Percentiles rank a stretch among this genome's conserved stretches.
Evolutionary conservation across 495 filamentous ascomycete species (phyloP).

Genomic region (Hypoxylon lienhwacheense): DNA sequence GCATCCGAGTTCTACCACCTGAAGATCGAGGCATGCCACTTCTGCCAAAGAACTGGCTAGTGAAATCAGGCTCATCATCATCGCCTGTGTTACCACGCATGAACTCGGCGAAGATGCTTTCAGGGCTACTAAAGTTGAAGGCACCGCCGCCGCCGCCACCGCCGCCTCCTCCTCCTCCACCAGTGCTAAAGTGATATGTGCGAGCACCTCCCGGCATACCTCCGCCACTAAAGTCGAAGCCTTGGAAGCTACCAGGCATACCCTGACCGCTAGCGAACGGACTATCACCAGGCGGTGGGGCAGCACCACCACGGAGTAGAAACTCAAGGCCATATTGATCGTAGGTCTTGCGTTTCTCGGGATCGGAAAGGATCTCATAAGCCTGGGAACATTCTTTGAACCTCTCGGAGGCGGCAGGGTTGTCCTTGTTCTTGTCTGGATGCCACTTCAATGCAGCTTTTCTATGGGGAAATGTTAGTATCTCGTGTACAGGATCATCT

Average conservation of each 20-base stretch:
- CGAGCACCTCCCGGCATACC: conserved; percentile 53
- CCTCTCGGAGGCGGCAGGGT: conserved; percentile 77
- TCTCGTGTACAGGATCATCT: background rate
- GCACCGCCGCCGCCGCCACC: conserved; percentile 48
- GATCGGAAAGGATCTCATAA: conserved; percentile 96
- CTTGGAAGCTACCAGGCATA: conserved; percentile 51
- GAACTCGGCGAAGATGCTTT: conserved; percentile 84
- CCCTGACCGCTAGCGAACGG: conserved; percentile 54
- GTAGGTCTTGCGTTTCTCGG: conserved; percentile 94
- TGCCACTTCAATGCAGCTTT: conserved; percentile 91
- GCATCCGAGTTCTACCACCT: conserved; percentile 44
- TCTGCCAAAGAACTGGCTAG: conserved; percentile 38
- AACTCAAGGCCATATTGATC: conserved; percentile 95
- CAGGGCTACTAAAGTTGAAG: conserved; percentile 80
- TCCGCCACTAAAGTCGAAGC: conserved; percentile 56
- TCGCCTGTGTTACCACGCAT: conserved; percentile 59
- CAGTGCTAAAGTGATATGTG: conserved; percentile 75
- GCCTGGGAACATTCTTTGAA: conserved; percentile 97
- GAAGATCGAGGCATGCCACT: conserved; percentile 44
- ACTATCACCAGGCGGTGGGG: conserved; percentile 64
- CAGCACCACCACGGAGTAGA: conserved; percentile 77
- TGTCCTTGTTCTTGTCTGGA: conserved; percentile 96
- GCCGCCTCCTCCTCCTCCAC: conserved; percentile 46
- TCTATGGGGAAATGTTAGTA: conserved; percentile 47
- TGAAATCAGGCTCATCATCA: conserved; percentile 39